Base-by-base conservation (phyloP, 768 basidiomycete species). In the Xerocomellus amylosporus region DNA sequence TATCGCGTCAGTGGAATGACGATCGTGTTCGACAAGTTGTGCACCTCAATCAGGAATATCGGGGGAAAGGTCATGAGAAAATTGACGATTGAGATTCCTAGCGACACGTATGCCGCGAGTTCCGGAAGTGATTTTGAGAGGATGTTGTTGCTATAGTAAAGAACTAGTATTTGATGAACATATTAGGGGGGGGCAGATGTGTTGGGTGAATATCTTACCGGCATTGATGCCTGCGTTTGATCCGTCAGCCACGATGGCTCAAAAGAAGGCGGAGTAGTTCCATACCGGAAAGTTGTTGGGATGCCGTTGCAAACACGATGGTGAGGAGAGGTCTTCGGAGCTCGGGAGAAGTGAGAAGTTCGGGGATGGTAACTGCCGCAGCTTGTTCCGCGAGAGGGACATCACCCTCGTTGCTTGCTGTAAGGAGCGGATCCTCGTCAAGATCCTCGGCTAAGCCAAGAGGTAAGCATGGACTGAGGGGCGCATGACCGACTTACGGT, bases 141-240 rank as follows among this genome's bases (percentile, higher is more conserved):
- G 59, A 97, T 97, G 45, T 86, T 82, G 60, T 92, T 94, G 72
- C 88, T 91, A 73, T 95, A 96, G 69, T 93, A 96, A 51, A 96
- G 77, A 26, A 96, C 93, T 87, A 66, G 26, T 28, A 54, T 30
- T 28, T 22, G 22, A 49, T 59, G 54, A 53, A 49, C 36, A 45
- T 14, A 4, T 19, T 14, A 47, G 24, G 24, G 4, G n/a, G 10
- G 28, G 8, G 26, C 6, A 22, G 46, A 20, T 31, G 40, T 56
- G 36, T 40, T 19, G 19, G 20, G 46, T 5, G 28, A 45, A 38
- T n/a, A 24, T 42, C 61, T 61, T 58, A 83, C 86, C 81, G 64
- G 87, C 88, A 67, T 90, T 92, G 64, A 91, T 86, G 17, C 90
- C 89, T 88, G 51, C 46, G 10, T 7, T 42, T 33, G 47, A 51